Percentiles rank a stretch among this genome's conserved stretches.
phyloP scores from a whole-genome alignment of 2,329 filamentous ascomycete genomes.

The Arthrobotrys iridis region DNA sequence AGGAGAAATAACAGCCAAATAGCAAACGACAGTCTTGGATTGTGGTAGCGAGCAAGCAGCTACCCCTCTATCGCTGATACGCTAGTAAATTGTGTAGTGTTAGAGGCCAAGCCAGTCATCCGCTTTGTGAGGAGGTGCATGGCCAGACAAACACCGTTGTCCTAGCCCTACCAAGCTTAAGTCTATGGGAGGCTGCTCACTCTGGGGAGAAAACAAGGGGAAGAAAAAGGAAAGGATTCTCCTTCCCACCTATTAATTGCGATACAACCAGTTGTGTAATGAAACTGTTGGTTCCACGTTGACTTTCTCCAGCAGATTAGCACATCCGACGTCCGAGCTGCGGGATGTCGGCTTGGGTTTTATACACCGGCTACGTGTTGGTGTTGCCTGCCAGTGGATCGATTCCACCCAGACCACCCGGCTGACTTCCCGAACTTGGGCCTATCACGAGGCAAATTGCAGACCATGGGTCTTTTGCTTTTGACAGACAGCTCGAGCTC shows the following conservation, averaged over 20 bases:
- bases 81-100: no score
- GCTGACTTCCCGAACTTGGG: neutral
- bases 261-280: neutral
- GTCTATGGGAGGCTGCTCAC: neutral
- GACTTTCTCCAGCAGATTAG: neutral
- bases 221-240: no score
- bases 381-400: constrained; percentile 12
- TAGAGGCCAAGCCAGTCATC: neutral
- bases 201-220: no score
- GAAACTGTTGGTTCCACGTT: constrained; percentile 1
- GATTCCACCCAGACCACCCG: neutral
- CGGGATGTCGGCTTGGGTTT: neutral
- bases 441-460: constrained; percentile 5
- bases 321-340: no score
- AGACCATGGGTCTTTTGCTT: neutral
- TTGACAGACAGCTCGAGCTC: neutral
- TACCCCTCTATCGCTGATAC: constrained; percentile 23
- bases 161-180: no score
- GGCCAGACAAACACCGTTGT: constrained; percentile 37
- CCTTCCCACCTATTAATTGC: neutral
- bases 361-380: constrained; percentile 14
- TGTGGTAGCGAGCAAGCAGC: constrained; percentile 6
- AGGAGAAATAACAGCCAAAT: constrained; percentile 12
- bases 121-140: constrained; percentile 12
- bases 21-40: constrained; percentile 13